These are phyloP conservation scores for Opeltia flavorubescens DNA, from an alignment of 495 filamentous ascomycete species.

Conservation along the genomic window DNA sequence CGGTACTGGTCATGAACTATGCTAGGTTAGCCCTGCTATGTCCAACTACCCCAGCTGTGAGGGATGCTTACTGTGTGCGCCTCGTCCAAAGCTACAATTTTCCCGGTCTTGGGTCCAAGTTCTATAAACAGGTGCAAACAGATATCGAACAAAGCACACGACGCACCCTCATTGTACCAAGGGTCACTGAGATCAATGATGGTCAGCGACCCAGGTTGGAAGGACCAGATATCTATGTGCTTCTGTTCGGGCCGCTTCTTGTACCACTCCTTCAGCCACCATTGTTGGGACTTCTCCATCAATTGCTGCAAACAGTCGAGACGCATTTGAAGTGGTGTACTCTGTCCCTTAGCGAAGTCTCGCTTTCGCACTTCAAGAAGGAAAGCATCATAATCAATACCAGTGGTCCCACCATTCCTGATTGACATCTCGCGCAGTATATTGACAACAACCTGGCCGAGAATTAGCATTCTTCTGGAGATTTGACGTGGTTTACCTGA, in stretches of 20 bases:
- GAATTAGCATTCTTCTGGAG: not conserved
- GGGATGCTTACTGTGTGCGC: slow-evolving; percentile 36
- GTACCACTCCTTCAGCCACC: not conserved
- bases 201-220: slow-evolving; percentile 41
- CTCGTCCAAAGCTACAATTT: slow-evolving; percentile 44
- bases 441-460: slow-evolving; percentile 22
- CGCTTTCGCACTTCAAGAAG: slow-evolving; percentile 1
- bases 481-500: not conserved
- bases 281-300: not conserved
- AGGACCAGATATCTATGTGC: slow-evolving; percentile 16
- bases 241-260: slow-evolving; percentile 2
- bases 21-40: not conserved
- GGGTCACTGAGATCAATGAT: slow-evolving; percentile 67
- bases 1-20: slow-evolving; percentile 35
- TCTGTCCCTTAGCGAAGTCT: slow-evolving; percentile 21
- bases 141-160: slow-evolving; percentile 58
- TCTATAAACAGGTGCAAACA: slow-evolving; percentile 48
- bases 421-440: slow-evolving; percentile 49
- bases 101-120: slow-evolving; percentile 24
- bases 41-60: not conserved
- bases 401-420: slow-evolving; percentile 21
- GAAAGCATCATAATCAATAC: slow-evolving; percentile 44
- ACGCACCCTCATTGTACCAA: slow-evolving; percentile 49
- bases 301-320: not conserved
- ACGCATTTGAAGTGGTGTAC: slow-evolving; percentile 22